A percentile compares a stretch with the other conserved stretches of the same genome.
Evolutionary conservation across 768 basidiomycete species (phyloP).

Genomic region (Crassisporium funariophilum): DNA sequence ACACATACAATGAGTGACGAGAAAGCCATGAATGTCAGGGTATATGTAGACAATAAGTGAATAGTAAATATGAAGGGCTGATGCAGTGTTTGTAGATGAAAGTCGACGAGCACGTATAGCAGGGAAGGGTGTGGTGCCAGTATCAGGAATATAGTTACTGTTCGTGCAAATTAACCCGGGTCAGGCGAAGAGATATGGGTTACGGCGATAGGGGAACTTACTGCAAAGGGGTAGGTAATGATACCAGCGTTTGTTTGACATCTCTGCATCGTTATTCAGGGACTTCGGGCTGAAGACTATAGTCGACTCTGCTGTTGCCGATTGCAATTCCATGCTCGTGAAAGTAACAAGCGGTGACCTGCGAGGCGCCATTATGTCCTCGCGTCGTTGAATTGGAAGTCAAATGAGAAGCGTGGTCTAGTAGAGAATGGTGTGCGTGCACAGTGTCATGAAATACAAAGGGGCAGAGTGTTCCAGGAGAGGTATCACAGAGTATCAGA

Average conservation of each 20-base stretch:
- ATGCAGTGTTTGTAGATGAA: conserved; percentile 60
- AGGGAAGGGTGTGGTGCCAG: conserved; percentile 76
- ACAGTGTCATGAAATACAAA: conserved; percentile 14
- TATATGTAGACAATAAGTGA: conserved; percentile 63
- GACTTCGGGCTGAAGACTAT: conserved; percentile 17
- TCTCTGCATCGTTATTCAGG: conserved; percentile 23
- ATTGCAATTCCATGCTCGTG: conserved; percentile 20
- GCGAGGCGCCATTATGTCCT: conserved; percentile 18
- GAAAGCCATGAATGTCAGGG: conserved; percentile 68
- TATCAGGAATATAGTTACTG: conserved; percentile 54
- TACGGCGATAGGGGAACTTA: conserved; percentile 29
- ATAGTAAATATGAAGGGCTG: conserved; percentile 45
- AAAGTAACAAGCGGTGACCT: conserved; percentile 23
- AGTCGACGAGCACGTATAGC: conserved; percentile 65
- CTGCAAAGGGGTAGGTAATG: conserved; percentile 60
- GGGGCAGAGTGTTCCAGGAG: conserved; percentile 1
- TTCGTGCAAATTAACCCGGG: neutral
- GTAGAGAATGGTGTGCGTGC: neutral
- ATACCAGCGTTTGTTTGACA: conserved; percentile 50
- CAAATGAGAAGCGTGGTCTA: neutral
- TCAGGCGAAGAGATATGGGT: too few relatives aligned
- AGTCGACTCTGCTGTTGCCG: conserved; percentile 16
- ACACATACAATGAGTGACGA: conserved; percentile 75
- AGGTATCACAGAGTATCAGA: neutral
- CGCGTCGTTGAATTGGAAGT: too few relatives aligned